These are phyloP conservation scores for Parascedosporium putredinis DNA, from an alignment of 2,329 filamentous ascomycete genomes.

Conservation along the genomic window DNA sequence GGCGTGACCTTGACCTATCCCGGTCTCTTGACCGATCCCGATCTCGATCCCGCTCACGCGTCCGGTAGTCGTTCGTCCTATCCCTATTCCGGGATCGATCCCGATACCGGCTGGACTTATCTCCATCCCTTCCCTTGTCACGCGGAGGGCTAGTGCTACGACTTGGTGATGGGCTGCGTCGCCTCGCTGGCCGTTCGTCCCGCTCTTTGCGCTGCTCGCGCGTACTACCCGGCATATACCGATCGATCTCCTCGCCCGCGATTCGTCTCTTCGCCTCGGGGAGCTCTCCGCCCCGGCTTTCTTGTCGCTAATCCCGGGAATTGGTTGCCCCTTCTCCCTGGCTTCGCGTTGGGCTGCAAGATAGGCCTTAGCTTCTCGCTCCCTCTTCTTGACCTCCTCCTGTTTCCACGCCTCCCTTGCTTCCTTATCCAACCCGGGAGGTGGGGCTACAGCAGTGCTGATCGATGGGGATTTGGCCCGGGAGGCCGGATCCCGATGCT, in stretches of 20 bases:
- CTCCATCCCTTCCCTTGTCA: constrained; percentile 20
- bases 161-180: constrained; percentile 18
- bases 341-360: constrained; percentile 52
- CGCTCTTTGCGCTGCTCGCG: constrained; percentile 21
- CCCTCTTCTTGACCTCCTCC: constrained; percentile 50
- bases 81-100: constrained; percentile 23
- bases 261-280: constrained; percentile 25
- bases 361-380: constrained; percentile 55
- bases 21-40: constrained; percentile 18
- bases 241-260: constrained; percentile 25
- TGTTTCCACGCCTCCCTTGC: constrained; percentile 48
- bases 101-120: constrained; percentile 16
- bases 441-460: constrained; percentile 25
- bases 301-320: constrained; percentile 47
- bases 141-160: constrained; percentile 21
- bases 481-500: constrained; percentile 30
- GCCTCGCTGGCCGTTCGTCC: constrained; percentile 20
- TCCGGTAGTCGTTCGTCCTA: constrained; percentile 18
- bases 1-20: constrained; percentile 14
- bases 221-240: constrained; percentile 35
- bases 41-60: constrained; percentile 19
- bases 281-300: constrained; percentile 34
- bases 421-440: constrained; percentile 32
- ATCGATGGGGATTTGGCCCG: constrained; percentile 32
- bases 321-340: constrained; percentile 45